phyloP scores from a whole-genome alignment of 2,329 filamentous ascomycete species.

The Sarocladiaceae sp. region DNA sequence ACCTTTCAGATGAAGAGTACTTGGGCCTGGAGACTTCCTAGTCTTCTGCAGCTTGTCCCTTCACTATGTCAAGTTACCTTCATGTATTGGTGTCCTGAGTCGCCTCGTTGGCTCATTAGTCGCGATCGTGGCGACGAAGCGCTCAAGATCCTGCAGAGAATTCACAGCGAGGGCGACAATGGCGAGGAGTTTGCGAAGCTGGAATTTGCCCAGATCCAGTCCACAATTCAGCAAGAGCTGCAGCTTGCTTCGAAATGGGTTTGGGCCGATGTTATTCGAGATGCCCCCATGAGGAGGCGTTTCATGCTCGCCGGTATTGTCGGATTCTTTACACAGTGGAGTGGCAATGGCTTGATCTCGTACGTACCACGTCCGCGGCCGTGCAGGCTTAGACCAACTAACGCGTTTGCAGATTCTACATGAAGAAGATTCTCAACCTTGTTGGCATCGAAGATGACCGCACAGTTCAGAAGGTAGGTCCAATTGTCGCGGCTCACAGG shows the following conservation, averaged over 20 bases:
- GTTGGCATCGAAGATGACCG: constrained; percentile 31
- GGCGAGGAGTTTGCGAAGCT: constrained; percentile 18
- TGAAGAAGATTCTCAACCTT: constrained; percentile 28
- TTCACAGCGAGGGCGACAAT: constrained; percentile 37
- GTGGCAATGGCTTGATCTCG: constrained; percentile 26
- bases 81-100: constrained; percentile 16
- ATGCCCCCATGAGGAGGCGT: constrained; percentile 23
- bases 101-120: constrained; percentile 25
- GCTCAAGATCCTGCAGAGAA: constrained; percentile 30
- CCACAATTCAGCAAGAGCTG: constrained; percentile 20
- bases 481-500: too few relatives aligned
- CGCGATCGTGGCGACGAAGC: constrained; percentile 32
- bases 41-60: constrained; percentile 18
- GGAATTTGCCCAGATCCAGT: constrained; percentile 26
- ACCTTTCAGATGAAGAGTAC: constrained; percentile 18
- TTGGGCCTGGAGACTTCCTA: constrained; percentile 24
- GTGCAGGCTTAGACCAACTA: too few relatives aligned
- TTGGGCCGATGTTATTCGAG: constrained; percentile 18
- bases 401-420: constrained; percentile 24
- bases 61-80: constrained; percentile 14
- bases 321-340: constrained; percentile 24
- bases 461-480: constrained; percentile 13
- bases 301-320: constrained; percentile 20
- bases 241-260: constrained; percentile 21
- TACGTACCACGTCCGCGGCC: background rate